Evolutionary conservation across 2,329 filamentous ascomycete species (phyloP).

Genomic region (Penicillium brasilianum): DNA sequence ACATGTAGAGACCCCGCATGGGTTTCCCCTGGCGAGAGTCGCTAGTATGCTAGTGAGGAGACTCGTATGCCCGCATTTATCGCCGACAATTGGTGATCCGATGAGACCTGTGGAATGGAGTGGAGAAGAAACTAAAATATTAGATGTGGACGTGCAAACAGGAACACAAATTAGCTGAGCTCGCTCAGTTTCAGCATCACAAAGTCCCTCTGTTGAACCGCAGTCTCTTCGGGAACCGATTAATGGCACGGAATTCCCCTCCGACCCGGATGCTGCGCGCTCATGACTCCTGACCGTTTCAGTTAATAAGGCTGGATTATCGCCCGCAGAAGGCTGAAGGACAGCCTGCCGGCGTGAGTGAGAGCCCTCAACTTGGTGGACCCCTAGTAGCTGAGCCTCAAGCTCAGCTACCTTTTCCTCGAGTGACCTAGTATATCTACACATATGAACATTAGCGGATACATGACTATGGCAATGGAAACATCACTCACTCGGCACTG

Average conservation of each 20-base stretch:
- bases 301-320: background rate
- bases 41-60: constrained; percentile 20
- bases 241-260: background rate
- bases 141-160: background rate
- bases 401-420: constrained; percentile 17
- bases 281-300: background rate
- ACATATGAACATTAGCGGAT: background rate
- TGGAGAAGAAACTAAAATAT: background rate
- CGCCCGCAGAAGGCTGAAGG: background rate
- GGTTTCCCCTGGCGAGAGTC: constrained; percentile 7
- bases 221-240: background rate
- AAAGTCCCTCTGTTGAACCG: background rate
- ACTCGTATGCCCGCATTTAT: constrained; percentile 15
- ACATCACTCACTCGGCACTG: constrained; percentile 12
- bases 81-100: background rate
- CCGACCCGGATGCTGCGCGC: background rate
- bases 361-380: background rate
- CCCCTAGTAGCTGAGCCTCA: constrained; percentile 14
- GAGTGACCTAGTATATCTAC: constrained; percentile 20
- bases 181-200: background rate
- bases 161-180: background rate
- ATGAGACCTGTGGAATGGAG: background rate
- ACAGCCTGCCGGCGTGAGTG: background rate
- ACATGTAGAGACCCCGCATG: background rate
- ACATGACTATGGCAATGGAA: background rate